A percentile compares a stretch with the other conserved stretches of the same genome.
Conservation (phyloP, 2,329 filamentous ascomycete genomes). For the Apiospora kogelbergensis region DNA sequence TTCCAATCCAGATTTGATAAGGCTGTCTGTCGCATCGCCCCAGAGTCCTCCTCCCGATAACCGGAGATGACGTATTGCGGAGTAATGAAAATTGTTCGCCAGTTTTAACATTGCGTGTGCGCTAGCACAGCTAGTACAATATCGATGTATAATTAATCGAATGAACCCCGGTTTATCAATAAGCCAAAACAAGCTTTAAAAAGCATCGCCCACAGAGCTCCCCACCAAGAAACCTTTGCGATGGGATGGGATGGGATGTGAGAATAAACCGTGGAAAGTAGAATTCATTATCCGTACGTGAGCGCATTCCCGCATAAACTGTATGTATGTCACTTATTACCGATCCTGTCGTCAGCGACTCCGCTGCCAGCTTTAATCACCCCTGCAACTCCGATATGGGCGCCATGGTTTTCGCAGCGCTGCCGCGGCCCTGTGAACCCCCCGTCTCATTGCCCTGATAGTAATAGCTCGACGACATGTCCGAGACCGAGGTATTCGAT, state of each 20-base stretch:
- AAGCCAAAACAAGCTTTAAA: background rate
- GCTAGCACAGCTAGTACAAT: no score
- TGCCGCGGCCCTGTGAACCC: background rate
- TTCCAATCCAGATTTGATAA: background rate
- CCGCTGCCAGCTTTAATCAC: background rate
- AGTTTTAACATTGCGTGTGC: background rate
- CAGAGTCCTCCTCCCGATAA: background rate
- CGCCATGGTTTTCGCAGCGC: background rate
- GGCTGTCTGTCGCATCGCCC: background rate
- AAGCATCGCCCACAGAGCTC: background rate
- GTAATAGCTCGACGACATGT: background rate
- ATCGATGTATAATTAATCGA: background rate
- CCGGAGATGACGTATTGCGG: conserved; percentile 8
- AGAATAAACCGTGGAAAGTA: no score
- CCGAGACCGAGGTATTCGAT: background rate
- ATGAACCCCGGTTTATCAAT: background rate
- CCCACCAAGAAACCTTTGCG: no score
- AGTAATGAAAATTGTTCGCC: background rate
- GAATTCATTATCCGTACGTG: no score
- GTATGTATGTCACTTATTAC: no score
- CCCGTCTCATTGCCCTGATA: background rate
- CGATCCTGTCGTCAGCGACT: no score
- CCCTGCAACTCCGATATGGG: background rate
- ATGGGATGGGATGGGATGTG: no score
- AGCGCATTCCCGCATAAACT: no score